Percentiles rank a stretch among this genome's conserved stretches.
Evolutionary conservation across 768 basidiomycete genomes (phyloP).

Genomic region (Russula lepida): DNA sequence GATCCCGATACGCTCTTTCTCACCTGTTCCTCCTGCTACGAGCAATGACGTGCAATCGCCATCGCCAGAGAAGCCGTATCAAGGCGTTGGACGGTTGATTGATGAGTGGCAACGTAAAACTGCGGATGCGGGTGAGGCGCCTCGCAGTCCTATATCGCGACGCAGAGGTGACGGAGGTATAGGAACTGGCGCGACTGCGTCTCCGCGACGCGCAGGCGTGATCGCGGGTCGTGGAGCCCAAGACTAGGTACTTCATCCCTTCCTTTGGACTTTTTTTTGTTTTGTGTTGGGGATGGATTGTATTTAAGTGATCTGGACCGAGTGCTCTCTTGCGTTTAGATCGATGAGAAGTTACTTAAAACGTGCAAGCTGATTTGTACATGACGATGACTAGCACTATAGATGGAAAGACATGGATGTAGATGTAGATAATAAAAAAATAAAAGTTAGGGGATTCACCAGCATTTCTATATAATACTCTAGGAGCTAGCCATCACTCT

Average conservation of each 20-base stretch:
- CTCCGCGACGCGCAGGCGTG: slow-evolving; percentile 16
- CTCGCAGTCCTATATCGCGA: slow-evolving; percentile 30
- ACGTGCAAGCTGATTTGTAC: slow-evolving; percentile 7
- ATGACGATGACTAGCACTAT: not conserved
- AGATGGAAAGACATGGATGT: not conserved
- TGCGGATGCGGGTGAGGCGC: slow-evolving; percentile 41
- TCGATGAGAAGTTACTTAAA: too few species aligned
- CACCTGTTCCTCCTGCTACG: not conserved
- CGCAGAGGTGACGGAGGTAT: slow-evolving; percentile 25
- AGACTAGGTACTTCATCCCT: not conserved
- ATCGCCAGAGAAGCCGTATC: slow-evolving; percentile 71
- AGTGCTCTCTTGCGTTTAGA: not conserved
- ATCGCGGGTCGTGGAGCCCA: slow-evolving; percentile 12
- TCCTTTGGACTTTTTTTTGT: not conserved
- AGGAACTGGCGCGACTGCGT: slow-evolving; percentile 1
- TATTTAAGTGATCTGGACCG: not conserved
- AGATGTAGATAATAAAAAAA: not conserved
- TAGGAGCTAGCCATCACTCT: slow-evolving; percentile 13
- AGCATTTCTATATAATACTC: not conserved
- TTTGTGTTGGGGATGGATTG: not conserved
- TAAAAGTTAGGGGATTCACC: not conserved
- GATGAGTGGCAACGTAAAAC: slow-evolving; percentile 85
- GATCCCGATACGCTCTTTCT: not conserved
- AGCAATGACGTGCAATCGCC: slow-evolving; percentile 37
- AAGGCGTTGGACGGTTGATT: slow-evolving; percentile 77